A percentile compares a stretch with the other conserved stretches of the same genome.
phyloP scores from a whole-genome alignment of 495 filamentous ascomycete species.

The Letharia columbiana region DNA sequence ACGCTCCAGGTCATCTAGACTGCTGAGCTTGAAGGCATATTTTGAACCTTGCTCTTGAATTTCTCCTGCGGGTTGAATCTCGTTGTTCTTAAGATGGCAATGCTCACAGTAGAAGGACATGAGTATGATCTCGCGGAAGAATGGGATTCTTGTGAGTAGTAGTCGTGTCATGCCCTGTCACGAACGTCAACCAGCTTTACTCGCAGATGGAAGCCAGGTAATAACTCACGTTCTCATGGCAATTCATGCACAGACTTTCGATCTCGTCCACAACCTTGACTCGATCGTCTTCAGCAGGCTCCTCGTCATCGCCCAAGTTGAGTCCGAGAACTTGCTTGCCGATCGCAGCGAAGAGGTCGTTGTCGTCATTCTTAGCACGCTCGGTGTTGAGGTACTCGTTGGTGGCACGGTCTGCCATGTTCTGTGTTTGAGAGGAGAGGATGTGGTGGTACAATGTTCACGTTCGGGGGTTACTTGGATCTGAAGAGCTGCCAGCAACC shows the following conservation, averaged over 20 bases:
- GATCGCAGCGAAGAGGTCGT: conserved; percentile 22
- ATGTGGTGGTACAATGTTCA: not conserved
- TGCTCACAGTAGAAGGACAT: conserved; percentile 92
- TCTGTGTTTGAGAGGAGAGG: too few species aligned
- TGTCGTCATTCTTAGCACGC: conserved; percentile 19
- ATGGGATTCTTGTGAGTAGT: conserved; percentile 83
- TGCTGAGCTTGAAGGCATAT: conserved; percentile 65
- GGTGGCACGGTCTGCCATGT: conserved; percentile 17
- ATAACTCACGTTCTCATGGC: conserved; percentile 66
- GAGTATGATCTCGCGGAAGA: conserved; percentile 91
- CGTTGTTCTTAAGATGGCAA: conserved; percentile 81
- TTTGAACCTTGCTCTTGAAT: conserved; percentile 83
- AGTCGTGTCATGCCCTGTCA: conserved; percentile 72
- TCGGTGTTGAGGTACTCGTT: conserved; percentile 20
- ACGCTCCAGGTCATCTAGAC: conserved; percentile 63
- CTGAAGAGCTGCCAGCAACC: not conserved
- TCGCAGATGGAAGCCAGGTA: not conserved
- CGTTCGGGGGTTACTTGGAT: not conserved
- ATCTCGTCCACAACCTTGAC: conserved; percentile 35
- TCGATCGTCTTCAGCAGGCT: conserved; percentile 22
- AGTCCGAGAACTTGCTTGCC: conserved; percentile 23
- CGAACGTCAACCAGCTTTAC: conserved; percentile 15
- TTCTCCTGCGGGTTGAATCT: conserved; percentile 80
- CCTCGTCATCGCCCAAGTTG: conserved; percentile 37
- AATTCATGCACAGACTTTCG: conserved; percentile 76